These are phyloP conservation scores for Colletotrichum sublineola DNA, from an alignment of 2,329 filamentous ascomycete species.

Conservation along the genomic window DNA sequence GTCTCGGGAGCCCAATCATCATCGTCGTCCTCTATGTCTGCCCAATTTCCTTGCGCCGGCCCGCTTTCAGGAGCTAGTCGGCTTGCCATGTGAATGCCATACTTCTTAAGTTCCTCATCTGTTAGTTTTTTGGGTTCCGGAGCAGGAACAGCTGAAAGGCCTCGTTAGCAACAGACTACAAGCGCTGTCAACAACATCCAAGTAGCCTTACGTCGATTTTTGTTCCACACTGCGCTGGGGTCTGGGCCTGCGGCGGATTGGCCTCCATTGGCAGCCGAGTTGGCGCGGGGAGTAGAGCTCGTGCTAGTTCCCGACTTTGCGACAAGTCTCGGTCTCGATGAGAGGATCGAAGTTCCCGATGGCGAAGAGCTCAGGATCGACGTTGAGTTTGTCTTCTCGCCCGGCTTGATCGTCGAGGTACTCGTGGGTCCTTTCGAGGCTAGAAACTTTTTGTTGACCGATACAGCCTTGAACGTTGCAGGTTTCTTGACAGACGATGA, in stretches of 20 bases:
- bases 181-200: constrained; percentile 3
- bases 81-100: constrained; percentile 87
- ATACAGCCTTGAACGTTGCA: constrained; percentile 85
- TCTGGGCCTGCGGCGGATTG: constrained; percentile 75
- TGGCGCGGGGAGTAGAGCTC: constrained; percentile 62
- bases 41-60: constrained; percentile 86
- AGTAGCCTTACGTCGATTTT: constrained; percentile 78
- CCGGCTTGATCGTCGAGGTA: constrained; percentile 61
- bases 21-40: constrained; percentile 89
- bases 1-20: constrained; percentile 89
- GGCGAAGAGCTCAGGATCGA: constrained; percentile 60
- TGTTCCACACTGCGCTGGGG: constrained; percentile 86
- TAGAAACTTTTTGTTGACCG: constrained; percentile 86
- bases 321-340: constrained; percentile 78
- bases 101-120: constrained; percentile 88
- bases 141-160: constrained; percentile 66
- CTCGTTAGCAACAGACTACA: constrained; percentile 45
- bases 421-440: constrained; percentile 73
- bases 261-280: constrained; percentile 65
- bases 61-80: constrained; percentile 81
- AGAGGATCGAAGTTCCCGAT: constrained; percentile 60
- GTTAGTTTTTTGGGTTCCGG: constrained; percentile 86
- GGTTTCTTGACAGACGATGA: constrained; percentile 78
- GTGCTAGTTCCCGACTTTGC: constrained; percentile 78
- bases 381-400: constrained; percentile 63